Evolutionary conservation across 495 filamentous ascomycete species (phyloP), one percentile per base, ranked within the genome.

Genomic region (Xylaria flabelliformis): DNA sequence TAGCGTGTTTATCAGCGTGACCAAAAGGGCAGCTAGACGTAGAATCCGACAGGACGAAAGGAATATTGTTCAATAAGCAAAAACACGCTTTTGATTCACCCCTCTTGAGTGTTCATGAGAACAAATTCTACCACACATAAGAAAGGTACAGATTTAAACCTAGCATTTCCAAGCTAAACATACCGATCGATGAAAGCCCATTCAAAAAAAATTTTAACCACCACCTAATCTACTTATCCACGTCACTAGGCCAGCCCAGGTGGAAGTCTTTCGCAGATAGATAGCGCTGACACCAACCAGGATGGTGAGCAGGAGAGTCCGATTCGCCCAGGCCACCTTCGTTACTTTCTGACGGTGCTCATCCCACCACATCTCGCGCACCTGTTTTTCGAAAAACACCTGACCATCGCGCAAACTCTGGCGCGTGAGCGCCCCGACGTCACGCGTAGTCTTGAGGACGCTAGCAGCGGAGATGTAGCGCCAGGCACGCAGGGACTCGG

Each of bases 361-460:
- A 56, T 86, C 82, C 81, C 90, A 85, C 72, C 84, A 79, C 42
- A 97, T 76, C 79, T 96, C 90, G 29, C 79, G 81, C 1, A 88
- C 88, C 79, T 98, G 94, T 67, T 83, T 82, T 21, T 89, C 80
- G 75, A 97, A 97, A 63, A 90, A 84, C 10, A 29, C 74, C 41
- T 32, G 72, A 2, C 80, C 81, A 36, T 94, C 88, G 10, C 83
- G 74, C n/a, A 92, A 79, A 4, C 82, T 85, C 67, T 91, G 87
- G 39, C 76, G 74, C 10, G 79, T 68, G 15, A 82, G 76, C 19
- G 80, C 69, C 7, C 81, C 77, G 7, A 81, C 80, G 65, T 86
- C 82, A 10, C 88, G 85, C 0, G 91, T 90, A 0, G 95, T 97
- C 77, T 97, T 97, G 44, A 99, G 86, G 2, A 97, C 94, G 75